Conservation (phyloP, 805 yeast species). For the Yarrowia bubula region DNA sequence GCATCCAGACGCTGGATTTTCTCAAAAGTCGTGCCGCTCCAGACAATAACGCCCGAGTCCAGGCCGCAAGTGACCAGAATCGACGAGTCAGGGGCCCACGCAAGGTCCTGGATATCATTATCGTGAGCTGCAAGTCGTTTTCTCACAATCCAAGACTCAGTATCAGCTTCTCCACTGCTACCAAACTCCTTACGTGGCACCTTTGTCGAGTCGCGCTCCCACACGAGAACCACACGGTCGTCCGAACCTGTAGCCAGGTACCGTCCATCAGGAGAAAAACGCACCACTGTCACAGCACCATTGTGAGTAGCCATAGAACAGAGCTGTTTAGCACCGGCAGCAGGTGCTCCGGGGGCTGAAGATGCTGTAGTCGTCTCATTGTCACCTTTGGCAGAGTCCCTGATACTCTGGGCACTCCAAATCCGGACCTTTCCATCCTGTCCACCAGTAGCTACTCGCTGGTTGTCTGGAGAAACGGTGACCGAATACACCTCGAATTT, state of each 20-base stretch:
- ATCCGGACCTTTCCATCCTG: slow-evolving; percentile 84
- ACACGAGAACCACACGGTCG: slow-evolving; percentile 83
- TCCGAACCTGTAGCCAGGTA: slow-evolving; percentile 94
- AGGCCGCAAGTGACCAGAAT: slow-evolving; percentile 90
- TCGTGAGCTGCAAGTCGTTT: slow-evolving; percentile 94
- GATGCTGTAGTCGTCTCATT: not conserved
- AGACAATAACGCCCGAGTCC: slow-evolving; percentile 86
- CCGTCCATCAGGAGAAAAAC: slow-evolving; percentile 89
- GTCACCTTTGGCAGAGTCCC: slow-evolving; percentile 51
- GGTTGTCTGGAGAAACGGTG: slow-evolving; percentile 76
- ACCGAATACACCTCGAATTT: slow-evolving; percentile 83
- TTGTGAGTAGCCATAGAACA: slow-evolving; percentile 94
- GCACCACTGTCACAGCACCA: slow-evolving; percentile 92
- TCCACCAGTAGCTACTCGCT: slow-evolving; percentile 90
- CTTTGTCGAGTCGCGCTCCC: slow-evolving; percentile 83
- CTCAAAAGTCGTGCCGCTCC: slow-evolving; percentile 93
- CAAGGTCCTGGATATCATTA: slow-evolving; percentile 94
- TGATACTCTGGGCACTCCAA: slow-evolving; percentile 85
- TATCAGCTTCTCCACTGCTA: slow-evolving; percentile 55
- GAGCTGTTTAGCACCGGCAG: slow-evolving; percentile 48
- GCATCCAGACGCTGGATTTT: slow-evolving; percentile 83
- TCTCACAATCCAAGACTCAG: slow-evolving; percentile 93
- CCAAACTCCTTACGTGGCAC: slow-evolving; percentile 64
- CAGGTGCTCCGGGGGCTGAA: not conserved
- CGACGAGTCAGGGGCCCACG: slow-evolving; percentile 96